Conservation (phyloP, 306 rosid genomes). For the Vigna hirtella region DNA sequence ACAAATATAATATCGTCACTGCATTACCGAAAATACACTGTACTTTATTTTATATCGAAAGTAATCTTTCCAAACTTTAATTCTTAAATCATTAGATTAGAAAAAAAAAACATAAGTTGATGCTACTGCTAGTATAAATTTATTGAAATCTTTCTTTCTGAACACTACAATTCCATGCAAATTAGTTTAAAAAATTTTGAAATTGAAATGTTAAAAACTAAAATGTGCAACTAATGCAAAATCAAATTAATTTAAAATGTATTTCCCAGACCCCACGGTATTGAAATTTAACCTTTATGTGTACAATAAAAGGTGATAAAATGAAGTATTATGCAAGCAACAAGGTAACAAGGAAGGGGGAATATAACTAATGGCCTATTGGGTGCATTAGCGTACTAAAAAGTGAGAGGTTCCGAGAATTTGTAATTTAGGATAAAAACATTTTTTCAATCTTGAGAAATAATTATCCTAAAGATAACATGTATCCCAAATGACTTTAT, state of each 20-base stretch:
- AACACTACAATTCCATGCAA: no score
- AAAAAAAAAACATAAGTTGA: no score
- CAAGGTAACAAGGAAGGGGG: background rate
- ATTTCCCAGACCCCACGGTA: background rate
- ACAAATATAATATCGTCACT: no score
- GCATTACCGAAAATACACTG: no score
- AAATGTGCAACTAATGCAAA: background rate
- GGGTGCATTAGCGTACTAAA: background rate
- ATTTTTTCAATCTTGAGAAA: background rate
- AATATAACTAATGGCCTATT: background rate
- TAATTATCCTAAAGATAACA: background rate
- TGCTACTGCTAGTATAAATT: no score
- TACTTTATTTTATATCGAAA: no score
- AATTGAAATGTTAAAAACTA: background rate
- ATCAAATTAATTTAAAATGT: no score
- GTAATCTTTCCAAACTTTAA: no score
- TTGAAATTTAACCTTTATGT: background rate
- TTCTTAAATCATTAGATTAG: no score
- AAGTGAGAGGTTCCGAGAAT: background rate
- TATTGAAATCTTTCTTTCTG: no score
- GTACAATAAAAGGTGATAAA: background rate
- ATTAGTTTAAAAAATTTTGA: background rate
- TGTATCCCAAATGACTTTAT: background rate
- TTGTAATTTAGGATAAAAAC: background rate
- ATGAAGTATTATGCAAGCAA: background rate